These are phyloP conservation scores for Neurospora intermedia DNA, from an alignment of 495 filamentous ascomycete genomes.

Conservation along the genomic window DNA sequence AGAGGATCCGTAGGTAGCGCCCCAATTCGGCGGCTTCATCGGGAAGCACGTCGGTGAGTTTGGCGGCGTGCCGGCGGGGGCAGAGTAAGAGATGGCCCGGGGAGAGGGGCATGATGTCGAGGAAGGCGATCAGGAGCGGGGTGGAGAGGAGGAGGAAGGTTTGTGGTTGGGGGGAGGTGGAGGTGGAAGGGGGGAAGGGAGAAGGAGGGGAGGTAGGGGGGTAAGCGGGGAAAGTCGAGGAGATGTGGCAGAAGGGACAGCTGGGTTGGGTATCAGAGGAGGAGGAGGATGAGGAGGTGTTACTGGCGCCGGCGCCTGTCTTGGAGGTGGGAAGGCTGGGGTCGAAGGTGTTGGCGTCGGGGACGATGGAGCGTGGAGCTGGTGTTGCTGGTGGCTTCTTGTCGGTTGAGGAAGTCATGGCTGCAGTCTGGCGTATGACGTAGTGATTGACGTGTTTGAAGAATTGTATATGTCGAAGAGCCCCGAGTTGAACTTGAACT, in stretches of 20 bases:
- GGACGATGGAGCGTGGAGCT: background rate
- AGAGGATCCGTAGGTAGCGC: constrained; percentile 63
- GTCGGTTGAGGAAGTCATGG: background rate
- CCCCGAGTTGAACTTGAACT: background rate
- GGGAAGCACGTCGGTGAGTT: constrained; percentile 52
- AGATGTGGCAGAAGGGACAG: constrained; percentile 63
- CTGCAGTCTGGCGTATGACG: background rate
- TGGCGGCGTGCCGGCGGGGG: constrained; percentile 59
- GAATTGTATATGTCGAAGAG: background rate
- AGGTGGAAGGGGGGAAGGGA: constrained; percentile 20
- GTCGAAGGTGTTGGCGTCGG: constrained; percentile 4
- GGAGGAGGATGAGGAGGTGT: background rate
- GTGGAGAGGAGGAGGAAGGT: constrained; percentile 68
- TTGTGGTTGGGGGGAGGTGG: constrained; percentile 26
- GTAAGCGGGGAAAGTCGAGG: constrained; percentile 34
- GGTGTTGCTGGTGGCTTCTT: background rate
- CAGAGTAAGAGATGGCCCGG: constrained; percentile 69
- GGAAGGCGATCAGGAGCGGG: constrained; percentile 63
- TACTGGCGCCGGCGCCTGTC: background rate
- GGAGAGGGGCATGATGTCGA: constrained; percentile 82
- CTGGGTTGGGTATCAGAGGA: background rate
- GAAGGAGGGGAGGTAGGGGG: constrained; percentile 26
- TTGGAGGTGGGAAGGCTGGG: background rate
- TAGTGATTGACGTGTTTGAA: background rate
- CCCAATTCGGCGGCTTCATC: constrained; percentile 51